Evolutionary conservation across 2,329 filamentous ascomycete genomes (phyloP).

Genomic region (Daldinia eschscholtzii): DNA sequence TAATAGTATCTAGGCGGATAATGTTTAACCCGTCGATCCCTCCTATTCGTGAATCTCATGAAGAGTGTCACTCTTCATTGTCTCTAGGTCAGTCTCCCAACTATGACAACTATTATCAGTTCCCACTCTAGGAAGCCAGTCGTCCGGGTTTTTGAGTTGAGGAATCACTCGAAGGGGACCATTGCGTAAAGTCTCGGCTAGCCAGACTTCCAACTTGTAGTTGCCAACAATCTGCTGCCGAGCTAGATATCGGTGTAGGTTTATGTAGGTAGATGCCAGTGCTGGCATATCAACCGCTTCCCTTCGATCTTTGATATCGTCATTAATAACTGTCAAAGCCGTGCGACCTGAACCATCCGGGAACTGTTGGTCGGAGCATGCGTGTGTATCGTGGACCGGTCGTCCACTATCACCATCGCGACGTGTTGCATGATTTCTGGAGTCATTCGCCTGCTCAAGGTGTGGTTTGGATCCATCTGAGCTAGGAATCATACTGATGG

Average conservation of each 20-base stretch:
- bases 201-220: constrained; percentile 21
- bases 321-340: too few relatives aligned
- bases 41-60: not conserved
- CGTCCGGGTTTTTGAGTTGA: not conserved
- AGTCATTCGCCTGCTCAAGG: not conserved
- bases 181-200: constrained; percentile 13
- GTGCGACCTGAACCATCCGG: not conserved
- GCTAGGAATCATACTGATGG: not conserved
- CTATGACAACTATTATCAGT: not conserved
- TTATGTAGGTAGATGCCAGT: not conserved
- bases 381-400: not conserved
- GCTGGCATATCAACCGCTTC: not conserved
- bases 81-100: constrained; percentile 17
- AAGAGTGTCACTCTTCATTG: constrained; percentile 9
- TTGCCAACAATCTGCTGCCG: constrained; percentile 11
- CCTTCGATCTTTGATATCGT: not conserved
- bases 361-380: not conserved
- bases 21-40: not conserved
- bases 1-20: not conserved
- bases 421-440: not conserved
- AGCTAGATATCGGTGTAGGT: constrained; percentile 11
- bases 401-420: constrained; percentile 1
- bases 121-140: not conserved
- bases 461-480: not conserved
- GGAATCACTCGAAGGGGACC: constrained; percentile 24